A percentile compares a stretch with the other conserved stretches of the same genome.
These are phyloP conservation scores for Trametopsis cervina DNA, from an alignment of 768 basidiomycete species.

Conservation along the genomic window DNA sequence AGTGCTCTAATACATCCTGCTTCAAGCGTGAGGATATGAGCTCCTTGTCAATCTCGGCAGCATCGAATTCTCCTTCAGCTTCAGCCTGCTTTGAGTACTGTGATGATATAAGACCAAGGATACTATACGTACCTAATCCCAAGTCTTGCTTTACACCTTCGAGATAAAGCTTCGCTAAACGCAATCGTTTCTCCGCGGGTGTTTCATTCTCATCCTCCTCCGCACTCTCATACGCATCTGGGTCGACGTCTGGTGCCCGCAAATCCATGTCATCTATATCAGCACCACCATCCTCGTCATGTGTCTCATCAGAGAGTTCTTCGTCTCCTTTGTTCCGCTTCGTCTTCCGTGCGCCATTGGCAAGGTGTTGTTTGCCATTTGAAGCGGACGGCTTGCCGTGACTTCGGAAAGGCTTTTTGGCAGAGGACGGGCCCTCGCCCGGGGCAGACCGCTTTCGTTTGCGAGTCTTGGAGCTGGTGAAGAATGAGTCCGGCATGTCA, in stretches of 20 bases:
- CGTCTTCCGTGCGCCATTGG: not conserved
- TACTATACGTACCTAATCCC: slow-evolving; percentile 26
- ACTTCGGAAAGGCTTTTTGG: slow-evolving; percentile 22
- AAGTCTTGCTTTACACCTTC: slow-evolving; percentile 73
- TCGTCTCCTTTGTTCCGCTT: slow-evolving; percentile 36
- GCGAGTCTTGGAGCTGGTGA: slow-evolving; percentile 49
- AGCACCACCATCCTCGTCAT: slow-evolving; percentile 39
- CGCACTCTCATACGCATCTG: slow-evolving; percentile 46
- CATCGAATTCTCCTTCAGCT: slow-evolving; percentile 91
- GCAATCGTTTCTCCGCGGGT: slow-evolving; percentile 85
- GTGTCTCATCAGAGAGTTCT: slow-evolving; percentile 61
- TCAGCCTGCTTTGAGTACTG: no score
- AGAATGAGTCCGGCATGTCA: slow-evolving; percentile 80
- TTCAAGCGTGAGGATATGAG: slow-evolving; percentile 86
- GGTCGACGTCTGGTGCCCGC: slow-evolving; percentile 44
- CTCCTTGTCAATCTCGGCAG: slow-evolving; percentile 92
- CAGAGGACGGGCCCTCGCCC: slow-evolving; percentile 25
- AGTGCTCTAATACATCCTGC: slow-evolving; percentile 86
- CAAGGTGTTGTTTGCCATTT: slow-evolving; percentile 18
- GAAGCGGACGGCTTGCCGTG: slow-evolving; percentile 13
- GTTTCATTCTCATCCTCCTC: slow-evolving; percentile 89
- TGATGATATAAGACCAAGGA: not conserved
- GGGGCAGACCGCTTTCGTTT: slow-evolving; percentile 53
- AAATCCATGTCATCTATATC: slow-evolving; percentile 73
- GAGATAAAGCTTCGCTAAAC: slow-evolving; percentile 87